Base-by-base conservation (phyloP, 73 alveolate genomes). In the Tetrahymena borealis region DNA sequence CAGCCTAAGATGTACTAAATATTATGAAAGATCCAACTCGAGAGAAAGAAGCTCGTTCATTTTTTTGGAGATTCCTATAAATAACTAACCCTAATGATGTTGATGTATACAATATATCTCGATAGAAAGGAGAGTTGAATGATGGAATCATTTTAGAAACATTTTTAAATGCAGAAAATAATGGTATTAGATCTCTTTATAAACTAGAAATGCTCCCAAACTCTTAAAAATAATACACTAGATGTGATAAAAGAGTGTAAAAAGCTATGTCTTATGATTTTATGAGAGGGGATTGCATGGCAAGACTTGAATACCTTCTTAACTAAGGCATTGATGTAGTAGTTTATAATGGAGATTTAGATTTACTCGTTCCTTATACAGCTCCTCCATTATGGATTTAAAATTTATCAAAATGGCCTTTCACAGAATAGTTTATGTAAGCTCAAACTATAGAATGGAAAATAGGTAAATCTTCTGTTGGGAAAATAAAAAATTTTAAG, bases 291-390 rank as follows among this genome's bases (percentile, higher is more conserved):
- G 95, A 92, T 92, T 85, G 91, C 13, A 40, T 92, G 2, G 15
- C 10, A 33, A 92, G 91, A 92, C 78, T 92, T 0, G 95, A 92
- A 32, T 43, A 79, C 33, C 79, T 92, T 18, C 37, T 92, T 10
- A 31, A 10, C 28, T 11, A 32, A 90, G n/a, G 39, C 6, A 11
- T 92, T 18, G 91, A 91, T 35, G 39, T 92, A 39, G 40, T 92
- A 16, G 40, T 92, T 8, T 92, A 92, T 32, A 92, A 79, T 92
- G 95, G 95, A 24, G 37, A 92, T 85, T 39, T 79, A 39, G 95
- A 92, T 92, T 20, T 92, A 13, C 78, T 92, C 7, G 90, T 91
- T 33, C 90, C 95, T 8, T 33, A 90, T 20, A 91, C 93, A 78
- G 95, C 93, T 3, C 90, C 95, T 39, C 24, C 40, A 35, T 79